phyloP scores from a whole-genome alignment of 2,329 filamentous ascomycete species.

The Coniella vitis region DNA sequence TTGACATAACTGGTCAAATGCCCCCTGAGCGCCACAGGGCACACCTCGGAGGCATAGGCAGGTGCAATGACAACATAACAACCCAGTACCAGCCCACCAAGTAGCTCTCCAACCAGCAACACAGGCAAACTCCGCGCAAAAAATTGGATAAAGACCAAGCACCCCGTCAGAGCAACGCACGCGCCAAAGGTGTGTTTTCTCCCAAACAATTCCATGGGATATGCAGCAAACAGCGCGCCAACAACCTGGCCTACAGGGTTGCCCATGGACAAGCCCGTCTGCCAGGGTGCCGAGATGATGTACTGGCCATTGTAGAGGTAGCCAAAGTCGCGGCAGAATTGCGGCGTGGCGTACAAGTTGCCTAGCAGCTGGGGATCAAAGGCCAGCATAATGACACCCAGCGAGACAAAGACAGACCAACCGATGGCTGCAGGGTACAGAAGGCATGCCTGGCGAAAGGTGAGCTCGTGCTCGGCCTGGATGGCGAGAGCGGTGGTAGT shows the following conservation, averaged over 20 bases:
- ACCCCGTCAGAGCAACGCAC: constrained; percentile 39
- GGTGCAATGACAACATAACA: constrained; percentile 53
- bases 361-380: constrained; percentile 61
- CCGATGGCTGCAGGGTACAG: constrained; percentile 39
- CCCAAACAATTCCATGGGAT: constrained; percentile 39
- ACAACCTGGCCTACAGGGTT: constrained; percentile 51
- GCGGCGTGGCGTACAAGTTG: constrained; percentile 52
- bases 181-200: constrained; percentile 37
- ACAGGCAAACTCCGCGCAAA: constrained; percentile 49
- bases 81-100: constrained; percentile 55
- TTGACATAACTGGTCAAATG: constrained; percentile 55
- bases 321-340: constrained; percentile 52
- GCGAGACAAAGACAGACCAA: constrained; percentile 54
- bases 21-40: constrained; percentile 50
- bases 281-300: constrained; percentile 37
- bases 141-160: constrained; percentile 56
- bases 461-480: constrained; percentile 32
- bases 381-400: constrained; percentile 54
- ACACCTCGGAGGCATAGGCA: constrained; percentile 55
- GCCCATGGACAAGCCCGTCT: constrained; percentile 43
- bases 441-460: constrained; percentile 33
- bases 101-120: constrained; percentile 54
- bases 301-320: constrained; percentile 39
- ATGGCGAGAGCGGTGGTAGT: constrained; percentile 23
- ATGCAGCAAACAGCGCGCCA: constrained; percentile 43